Base-by-base conservation (phyloP, 306 rosid genomes). In the Cucurbita pepo region DNA sequence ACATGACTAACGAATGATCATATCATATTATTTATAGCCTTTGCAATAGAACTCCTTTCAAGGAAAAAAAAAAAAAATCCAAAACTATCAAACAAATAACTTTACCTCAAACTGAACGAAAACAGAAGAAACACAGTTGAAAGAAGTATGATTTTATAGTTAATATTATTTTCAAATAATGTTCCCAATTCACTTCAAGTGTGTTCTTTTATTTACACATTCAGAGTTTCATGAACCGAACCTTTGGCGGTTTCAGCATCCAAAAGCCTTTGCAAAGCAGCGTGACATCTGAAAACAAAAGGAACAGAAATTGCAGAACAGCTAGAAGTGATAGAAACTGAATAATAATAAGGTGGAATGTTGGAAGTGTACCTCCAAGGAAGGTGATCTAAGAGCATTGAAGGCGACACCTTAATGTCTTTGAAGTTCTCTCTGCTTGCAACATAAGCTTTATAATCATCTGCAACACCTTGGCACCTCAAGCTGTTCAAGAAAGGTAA, bases 311-410 rank as follows among this genome's bases (percentile, higher is more conserved):
- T 44, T 66, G 71, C 50, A 76, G 66, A 75, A 43, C 21, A 81
- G 66, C 69, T 52, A 43, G 6, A 19, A 62, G 59, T 52, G 50
- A 70, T 5, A 22, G 56, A 58, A 60, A 67, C 25, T 57, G 48
- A 14, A 47, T 38, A 61, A 75, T 62, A 5, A 45, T 57, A 40
- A 63, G 74, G 12, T 71, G 73, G 65, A 51, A 76, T 53, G 37
- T 55, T 69, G 79, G 67, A 50, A 63, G 19, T 36, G 70, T 87
- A 92, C 98, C 98, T 92, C 98, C 98, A 92, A 67, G 98, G 98
- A 38, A 92, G 92, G 85, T 92, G 98, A 69, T 92, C 98, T n/a
- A 92, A 91, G 85, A 92, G 90, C 98, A 92, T 92, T 53, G 95
- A 92, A 50, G 90, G 90, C 15, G 96, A 87, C 72, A 92, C 95